Base-by-base conservation (phyloP, 352 stramenopile genomes). In the Phytophthora meadii region DNA sequence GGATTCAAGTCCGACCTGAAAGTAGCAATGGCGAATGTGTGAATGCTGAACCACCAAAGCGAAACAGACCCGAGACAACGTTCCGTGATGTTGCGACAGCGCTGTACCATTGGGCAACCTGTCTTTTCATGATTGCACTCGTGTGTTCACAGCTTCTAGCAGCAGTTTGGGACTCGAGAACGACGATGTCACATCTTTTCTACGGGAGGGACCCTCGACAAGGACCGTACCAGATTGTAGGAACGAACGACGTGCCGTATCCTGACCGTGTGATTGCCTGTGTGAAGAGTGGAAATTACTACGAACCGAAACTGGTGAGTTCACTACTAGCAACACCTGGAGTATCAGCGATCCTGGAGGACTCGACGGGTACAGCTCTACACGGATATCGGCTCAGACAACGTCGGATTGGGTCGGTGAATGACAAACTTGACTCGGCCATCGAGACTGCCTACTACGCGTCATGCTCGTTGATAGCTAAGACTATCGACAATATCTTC, bases 171-270 rank as follows among this genome's bases (percentile, higher is more conserved):
- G 51, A 71, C 50, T 62, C 36, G 2, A 47, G 9, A 34, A 55
- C 8, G 15, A 54, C 30, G 5, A 56, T 17, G 0, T 52, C 32
- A 4, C 27, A 48, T 19, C 0, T 63, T 28, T 10, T 63, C n/a
- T 79, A 47, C 27, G 74, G 70, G 2, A 24, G 46, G 49, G 47
- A 50, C 15, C 61, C 58, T 0, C 30, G 40, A 4, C 24, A 57
- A 3, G 65, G 72, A 19, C 34, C 60, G 3, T 68, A 39, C 15
- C 32, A 64, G 14, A 74, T 87, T 34, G 11, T 55, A 4, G 78
- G 81, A 0, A 58, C 45, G 0, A 88, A 85, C 44, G 78, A 89
- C 24, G 68, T 82, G 27, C 44, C 76, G 55, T 87, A 79, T 49
- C 65, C 61, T 0, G 81, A 87, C 44, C 74, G 78, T n/a, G 64